Conservation (phyloP, 441 rosid genomes). For the Daphne laureola region DNA sequence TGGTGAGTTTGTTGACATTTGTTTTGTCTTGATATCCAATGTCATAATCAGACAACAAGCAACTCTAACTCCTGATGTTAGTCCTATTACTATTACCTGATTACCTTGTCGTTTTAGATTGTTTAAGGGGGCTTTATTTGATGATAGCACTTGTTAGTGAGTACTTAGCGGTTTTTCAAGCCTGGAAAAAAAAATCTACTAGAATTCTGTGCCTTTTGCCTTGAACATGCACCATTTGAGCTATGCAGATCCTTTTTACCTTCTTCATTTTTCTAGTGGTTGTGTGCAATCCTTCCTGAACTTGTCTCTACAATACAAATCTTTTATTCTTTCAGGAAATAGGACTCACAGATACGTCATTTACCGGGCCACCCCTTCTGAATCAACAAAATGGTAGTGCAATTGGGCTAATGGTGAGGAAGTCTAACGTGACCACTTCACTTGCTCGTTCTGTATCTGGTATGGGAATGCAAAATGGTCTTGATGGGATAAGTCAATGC, state of each 20-base stretch:
- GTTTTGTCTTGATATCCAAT: no score
- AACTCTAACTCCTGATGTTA: no score
- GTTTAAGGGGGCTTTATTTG: no score
- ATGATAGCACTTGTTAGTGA: no score
- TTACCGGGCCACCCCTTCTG: constrained; percentile 61
- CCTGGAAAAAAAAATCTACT: no score
- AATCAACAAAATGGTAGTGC: constrained; percentile 50
- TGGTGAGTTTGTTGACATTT: no score
- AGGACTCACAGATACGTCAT: constrained; percentile 48
- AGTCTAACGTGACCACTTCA: constrained; percentile 49
- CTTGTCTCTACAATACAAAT: constrained; percentile 3
- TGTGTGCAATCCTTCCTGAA: constrained; percentile 2
- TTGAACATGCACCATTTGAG: neutral
- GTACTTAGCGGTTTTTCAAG: no score
- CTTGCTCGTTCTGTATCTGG: constrained; percentile 56
- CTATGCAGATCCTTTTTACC: no score
- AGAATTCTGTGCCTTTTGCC: no score
- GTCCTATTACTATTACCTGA: no score
- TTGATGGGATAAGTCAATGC: constrained; percentile 24
- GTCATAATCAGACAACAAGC: no score
- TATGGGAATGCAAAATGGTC: constrained; percentile 20
- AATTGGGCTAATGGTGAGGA: constrained; percentile 52
- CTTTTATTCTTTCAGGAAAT: constrained; percentile 38
- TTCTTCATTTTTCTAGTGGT: neutral
- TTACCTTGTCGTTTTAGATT: no score